phyloP scores from a whole-genome alignment of 192 early-diverging fungal species.

The Coemansia sp. region DNA sequence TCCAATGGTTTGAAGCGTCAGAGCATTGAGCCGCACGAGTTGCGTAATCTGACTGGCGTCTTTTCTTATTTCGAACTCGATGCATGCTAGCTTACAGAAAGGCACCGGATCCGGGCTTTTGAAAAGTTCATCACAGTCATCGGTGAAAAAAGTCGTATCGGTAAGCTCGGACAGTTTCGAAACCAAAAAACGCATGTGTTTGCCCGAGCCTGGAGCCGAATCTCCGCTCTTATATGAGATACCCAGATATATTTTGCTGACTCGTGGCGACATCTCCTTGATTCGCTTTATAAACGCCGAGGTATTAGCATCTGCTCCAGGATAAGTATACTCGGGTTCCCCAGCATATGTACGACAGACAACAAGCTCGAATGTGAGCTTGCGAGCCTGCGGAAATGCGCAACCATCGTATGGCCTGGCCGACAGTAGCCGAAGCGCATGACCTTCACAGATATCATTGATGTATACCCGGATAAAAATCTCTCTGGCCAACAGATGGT shows the following conservation, averaged over 20 bases:
- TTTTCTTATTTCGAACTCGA: background rate
- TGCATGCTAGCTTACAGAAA: background rate
- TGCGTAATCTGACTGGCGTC: background rate
- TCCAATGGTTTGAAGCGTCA: background rate
- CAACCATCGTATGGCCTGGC: background rate
- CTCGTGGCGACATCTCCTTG: background rate
- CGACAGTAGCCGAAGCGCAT: background rate
- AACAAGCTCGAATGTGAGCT: background rate
- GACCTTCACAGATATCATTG: background rate
- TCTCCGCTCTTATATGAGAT: no score
- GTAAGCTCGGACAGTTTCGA: background rate
- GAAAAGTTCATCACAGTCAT: background rate
- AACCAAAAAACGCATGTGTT: background rate
- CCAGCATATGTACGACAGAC: fast-evolving
- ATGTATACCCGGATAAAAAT: background rate
- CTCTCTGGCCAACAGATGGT: background rate
- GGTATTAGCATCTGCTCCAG: background rate
- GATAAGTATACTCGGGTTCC: fast-evolving
- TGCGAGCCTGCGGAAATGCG: background rate
- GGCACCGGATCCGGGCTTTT: no score
- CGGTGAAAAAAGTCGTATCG: background rate
- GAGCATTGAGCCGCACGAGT: background rate
- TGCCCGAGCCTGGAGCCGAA: no score
- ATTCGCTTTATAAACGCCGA: background rate
- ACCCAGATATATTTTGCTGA: background rate